Evolutionary conservation across 768 basidiomycete species (phyloP).

Genomic region (Mycena filopes): DNA sequence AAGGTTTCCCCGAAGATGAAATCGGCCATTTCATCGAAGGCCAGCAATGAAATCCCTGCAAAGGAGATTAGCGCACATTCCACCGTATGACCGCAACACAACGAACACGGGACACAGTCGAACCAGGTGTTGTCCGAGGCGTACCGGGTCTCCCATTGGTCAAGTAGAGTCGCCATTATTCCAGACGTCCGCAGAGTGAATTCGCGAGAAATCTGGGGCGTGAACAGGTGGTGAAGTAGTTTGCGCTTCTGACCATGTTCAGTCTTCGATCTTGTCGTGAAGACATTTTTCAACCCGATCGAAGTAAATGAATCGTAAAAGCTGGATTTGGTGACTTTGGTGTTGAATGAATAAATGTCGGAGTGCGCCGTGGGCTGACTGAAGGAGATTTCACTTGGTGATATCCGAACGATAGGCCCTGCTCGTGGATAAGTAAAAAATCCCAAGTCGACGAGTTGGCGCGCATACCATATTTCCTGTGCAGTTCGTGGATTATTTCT

Average conservation of each 20-base stretch:
- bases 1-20: constrained; percentile 71
- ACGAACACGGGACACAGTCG: constrained; percentile 60
- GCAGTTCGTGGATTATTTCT: constrained; percentile 61
- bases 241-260: constrained; percentile 76
- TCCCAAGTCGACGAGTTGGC: not conserved
- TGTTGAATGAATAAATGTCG: constrained; percentile 68
- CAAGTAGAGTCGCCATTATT: constrained; percentile 37
- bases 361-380: constrained; percentile 65
- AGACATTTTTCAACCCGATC: constrained; percentile 50
- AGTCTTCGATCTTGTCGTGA: constrained; percentile 57
- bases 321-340: constrained; percentile 60
- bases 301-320: constrained; percentile 61
- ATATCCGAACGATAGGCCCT: constrained; percentile 57
- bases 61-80: too few species aligned
- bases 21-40: constrained; percentile 73
- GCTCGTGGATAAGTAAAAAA: not conserved
- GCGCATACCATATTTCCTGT: constrained; percentile 60
- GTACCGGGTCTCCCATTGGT: constrained; percentile 64
- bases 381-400: constrained; percentile 61
- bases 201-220: constrained; percentile 66
- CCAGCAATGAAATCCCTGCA: constrained; percentile 48
- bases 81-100: not conserved
- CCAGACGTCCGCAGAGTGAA: constrained; percentile 64
- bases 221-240: constrained; percentile 70
- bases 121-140: constrained; percentile 57